Base-by-base conservation (phyloP, 305 asterid species). In the Plantago coronopus region DNA sequence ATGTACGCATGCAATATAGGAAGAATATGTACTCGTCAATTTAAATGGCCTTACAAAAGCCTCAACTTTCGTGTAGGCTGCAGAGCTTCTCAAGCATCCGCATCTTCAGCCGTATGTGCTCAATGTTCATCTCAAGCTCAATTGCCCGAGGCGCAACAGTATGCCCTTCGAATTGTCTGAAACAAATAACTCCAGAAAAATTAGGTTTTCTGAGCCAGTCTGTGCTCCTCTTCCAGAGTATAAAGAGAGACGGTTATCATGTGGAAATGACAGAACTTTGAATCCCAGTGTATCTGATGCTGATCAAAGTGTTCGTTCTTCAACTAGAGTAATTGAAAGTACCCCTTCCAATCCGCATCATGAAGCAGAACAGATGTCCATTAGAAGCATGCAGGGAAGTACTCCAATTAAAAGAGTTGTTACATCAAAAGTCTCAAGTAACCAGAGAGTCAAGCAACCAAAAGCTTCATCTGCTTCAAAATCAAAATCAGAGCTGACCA, bases 271-370 rank as follows among this genome's bases (percentile, higher is more conserved):
- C 78, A 85, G 97, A 78, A 86, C 89, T 63, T 66, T 90, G 78
- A 90, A 90, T 78, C 97, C 97, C 45, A 85, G 95, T 73, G 73
- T 82, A 60, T 90, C 97, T 69, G 90, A 76, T 74, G 79, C 82
- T 65, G 90, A 83, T 61, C 85, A 83, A 62, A 85, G 85, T 69
- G 69, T 57, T 72, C 54, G 77, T 51, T 81, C 83, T 77, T 75
- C 81, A 54, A 76, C 70, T 68, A 79, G 56, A 68, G 66, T 74
- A 61, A 59, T 46, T 61, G 72, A 48, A 58, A 63, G 64, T 48
- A 62, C 67, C 54, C 76, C 72, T 67, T 66, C 69, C 67, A 68
- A 72, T 67, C 51, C 70, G 75, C 72, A 69, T 59, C 66, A 54
- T 17, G 74, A 76, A 69, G 62, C 74, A 44, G 74, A 70, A 40